Evolutionary conservation across 2,329 filamentous ascomycete genomes (phyloP).

Genomic region (Aureobasidium sp.): DNA sequence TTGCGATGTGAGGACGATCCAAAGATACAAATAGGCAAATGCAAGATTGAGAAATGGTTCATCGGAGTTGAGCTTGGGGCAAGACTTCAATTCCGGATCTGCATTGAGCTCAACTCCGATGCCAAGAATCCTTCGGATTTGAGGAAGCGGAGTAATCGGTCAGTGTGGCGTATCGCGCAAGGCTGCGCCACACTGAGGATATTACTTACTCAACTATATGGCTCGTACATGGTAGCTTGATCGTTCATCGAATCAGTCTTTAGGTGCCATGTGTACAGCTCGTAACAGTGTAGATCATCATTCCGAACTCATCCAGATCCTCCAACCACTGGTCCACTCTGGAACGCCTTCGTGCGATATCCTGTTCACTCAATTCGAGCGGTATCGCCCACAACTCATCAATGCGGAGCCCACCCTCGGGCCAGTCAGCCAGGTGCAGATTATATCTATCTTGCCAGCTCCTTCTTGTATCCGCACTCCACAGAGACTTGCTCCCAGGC

Average conservation of each 20-base stretch:
- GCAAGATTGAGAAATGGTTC: too few relatives aligned
- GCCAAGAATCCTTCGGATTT: too few relatives aligned
- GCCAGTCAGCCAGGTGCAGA: background rate
- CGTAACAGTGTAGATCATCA: slow-evolving; percentile 46
- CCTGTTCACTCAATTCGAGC: background rate
- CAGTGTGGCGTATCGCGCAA: too few relatives aligned
- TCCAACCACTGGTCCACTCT: slow-evolving; percentile 42
- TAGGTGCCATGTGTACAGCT: background rate
- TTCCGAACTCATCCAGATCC: slow-evolving; percentile 48
- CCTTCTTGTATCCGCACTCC: background rate
- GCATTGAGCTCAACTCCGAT: too few relatives aligned
- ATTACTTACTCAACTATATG: too few relatives aligned
- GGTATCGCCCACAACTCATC: slow-evolving; percentile 13
- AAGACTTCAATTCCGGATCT: too few relatives aligned
- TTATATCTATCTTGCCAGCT: slow-evolving; percentile 6
- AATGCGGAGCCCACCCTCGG: background rate
- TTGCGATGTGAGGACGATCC: background rate
- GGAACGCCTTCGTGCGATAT: slow-evolving; percentile 23
- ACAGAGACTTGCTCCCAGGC: background rate
- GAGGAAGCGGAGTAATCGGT: too few relatives aligned
- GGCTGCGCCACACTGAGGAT: too few relatives aligned
- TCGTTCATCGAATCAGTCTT: background rate
- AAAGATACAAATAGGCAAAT: too few relatives aligned
- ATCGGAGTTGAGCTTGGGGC: too few relatives aligned
- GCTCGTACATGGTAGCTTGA: too few relatives aligned